A percentile compares a stretch with the other conserved stretches of the same genome.
These are phyloP conservation scores for Triticum monococcum DNA, from an alignment of 176 grass and related monocot genomes.

Conservation along the genomic window DNA sequence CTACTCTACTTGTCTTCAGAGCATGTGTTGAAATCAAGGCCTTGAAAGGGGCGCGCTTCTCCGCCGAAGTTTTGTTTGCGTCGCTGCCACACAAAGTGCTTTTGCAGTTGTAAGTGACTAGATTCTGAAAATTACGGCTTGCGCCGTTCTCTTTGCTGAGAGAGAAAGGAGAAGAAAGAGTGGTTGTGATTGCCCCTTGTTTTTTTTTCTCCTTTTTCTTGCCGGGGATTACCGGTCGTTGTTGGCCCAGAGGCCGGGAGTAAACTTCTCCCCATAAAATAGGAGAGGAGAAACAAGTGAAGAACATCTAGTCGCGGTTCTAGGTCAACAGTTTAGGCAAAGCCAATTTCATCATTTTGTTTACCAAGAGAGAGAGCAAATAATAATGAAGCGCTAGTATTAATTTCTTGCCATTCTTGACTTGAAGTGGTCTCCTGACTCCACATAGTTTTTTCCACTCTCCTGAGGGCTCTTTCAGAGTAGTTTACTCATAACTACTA, in stretches of 20 bases:
- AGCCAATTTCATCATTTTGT: neutral
- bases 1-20: neutral
- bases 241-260: neutral
- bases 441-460: neutral
- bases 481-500: neutral
- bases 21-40: neutral
- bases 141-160: too few relatives aligned
- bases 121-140: neutral
- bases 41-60: neutral
- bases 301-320: neutral
- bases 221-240: too few relatives aligned
- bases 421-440: neutral
- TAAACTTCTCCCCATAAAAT: too few relatives aligned
- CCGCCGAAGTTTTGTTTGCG: neutral
- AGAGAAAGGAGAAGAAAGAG: too few relatives aligned
- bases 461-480: neutral
- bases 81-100: conserved; percentile 2
- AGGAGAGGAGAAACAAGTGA: neutral
- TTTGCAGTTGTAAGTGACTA: neutral
- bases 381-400: neutral
- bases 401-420: conserved; percentile 3
- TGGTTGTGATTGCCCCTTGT: too few relatives aligned
- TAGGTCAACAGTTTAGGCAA: neutral
- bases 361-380: too few relatives aligned
- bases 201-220: too few relatives aligned